Base-by-base conservation (phyloP, 371 early-diverging fungal genomes). In the Mycotypha africana region DNA sequence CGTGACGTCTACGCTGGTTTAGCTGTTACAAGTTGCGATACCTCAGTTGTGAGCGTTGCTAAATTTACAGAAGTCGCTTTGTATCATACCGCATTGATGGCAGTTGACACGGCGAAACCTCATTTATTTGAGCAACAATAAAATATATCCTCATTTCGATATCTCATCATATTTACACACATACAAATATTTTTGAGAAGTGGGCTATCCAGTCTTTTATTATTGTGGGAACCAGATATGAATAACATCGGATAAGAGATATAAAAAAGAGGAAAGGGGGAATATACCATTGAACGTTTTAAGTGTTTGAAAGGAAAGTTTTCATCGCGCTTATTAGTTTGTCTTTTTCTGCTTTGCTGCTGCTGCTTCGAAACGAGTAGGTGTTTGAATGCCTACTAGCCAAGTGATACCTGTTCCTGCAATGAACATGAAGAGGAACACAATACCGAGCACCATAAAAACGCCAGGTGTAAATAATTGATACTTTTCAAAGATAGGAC, bases 401-500 rank as follows among this genome's bases (percentile, higher is more conserved):
- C 74, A 74, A 25, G 62, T 59, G 16, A 74, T 45, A 21, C 74
- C 74, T 32, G 62, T 53, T 8, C 60, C 59, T 15, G 58, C 57
- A 53, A 74, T 70, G 22, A 60, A 49, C 47, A 74, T 37, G 28
- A 74, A 61, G 3, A 68, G 39, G 8, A 62, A 49, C 20, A 53
- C 43, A n/a, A 70, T 60, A 41, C 53, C 64, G 37, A 70, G 37
- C 1, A 60, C 62, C 74, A 74, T 74, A 35, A 70, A 70, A 14
- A 74, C 59, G 30, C 60, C 74, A 47, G 74, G 64, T 10, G 66
- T 61, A 34, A 74, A 74, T 19, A 74, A 50, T 47, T 70, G 70
- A 35, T 74, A 74, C 37, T 70, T 74, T 8, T 50, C 67, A 54
- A 74, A 74, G 21, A 74, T 65, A n/a, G 74, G 64, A 31, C 52